Evolutionary conservation across 1,139 yeast genomes (phyloP).

Genomic region (Arxiozyma bovina): DNA sequence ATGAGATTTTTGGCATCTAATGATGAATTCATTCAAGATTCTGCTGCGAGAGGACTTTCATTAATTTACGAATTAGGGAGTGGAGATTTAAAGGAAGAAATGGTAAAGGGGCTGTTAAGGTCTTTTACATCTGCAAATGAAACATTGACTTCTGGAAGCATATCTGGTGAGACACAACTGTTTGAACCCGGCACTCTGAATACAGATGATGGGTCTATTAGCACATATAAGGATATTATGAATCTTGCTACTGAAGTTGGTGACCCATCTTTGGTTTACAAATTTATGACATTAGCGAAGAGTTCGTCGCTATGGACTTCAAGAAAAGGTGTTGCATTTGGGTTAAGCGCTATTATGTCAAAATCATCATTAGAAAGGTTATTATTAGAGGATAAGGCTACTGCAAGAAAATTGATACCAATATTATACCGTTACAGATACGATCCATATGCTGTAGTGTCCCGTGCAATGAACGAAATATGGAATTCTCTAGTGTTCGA

Average conservation of each 20-base stretch:
- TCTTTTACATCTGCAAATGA: conserved; percentile 62
- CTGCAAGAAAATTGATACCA: conserved; percentile 62
- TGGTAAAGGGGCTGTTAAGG: conserved; percentile 65
- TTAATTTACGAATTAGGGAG: conserved; percentile 75
- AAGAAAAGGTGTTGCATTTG: conserved; percentile 88
- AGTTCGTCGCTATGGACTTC: conserved; percentile 89
- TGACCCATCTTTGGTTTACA: conserved; percentile 87
- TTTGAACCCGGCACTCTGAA: conserved; percentile 75
- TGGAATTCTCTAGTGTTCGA: conserved; percentile 72
- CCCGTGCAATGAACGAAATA: conserved; percentile 77
- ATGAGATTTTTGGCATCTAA: conserved; percentile 67
- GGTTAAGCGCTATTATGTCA: conserved; percentile 76
- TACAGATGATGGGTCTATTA: conserved; percentile 78
- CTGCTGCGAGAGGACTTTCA: conserved; percentile 84
- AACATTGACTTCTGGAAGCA: conserved; percentile 53
- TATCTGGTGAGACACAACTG: conserved; percentile 71
- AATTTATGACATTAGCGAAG: conserved; percentile 87
- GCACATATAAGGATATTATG: conserved; percentile 80
- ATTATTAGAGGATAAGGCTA: conserved; percentile 43
- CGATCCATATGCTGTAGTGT: conserved; percentile 73
- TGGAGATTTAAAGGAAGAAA: conserved; percentile 54
- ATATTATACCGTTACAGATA: conserved; percentile 74
- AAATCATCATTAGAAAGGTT: conserved; percentile 64
- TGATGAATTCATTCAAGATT: conserved; percentile 81
- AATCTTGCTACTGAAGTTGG: conserved; percentile 89